phyloP scores from a whole-genome alignment of 352 stramenopile species.

The Phytophthora niederhauseri region DNA sequence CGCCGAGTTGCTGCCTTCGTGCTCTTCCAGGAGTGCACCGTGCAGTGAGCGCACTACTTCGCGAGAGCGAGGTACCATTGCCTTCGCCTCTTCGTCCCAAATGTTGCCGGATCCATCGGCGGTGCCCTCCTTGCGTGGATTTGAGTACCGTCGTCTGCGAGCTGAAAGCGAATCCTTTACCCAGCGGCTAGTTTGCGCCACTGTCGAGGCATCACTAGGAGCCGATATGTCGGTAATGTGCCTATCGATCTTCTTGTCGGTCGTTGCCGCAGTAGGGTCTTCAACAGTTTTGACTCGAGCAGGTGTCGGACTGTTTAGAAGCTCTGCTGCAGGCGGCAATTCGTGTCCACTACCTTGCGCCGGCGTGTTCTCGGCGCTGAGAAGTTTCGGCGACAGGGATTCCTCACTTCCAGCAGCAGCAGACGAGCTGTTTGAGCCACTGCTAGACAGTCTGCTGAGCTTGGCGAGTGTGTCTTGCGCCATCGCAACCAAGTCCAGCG shows the following conservation, averaged over 20 bases:
- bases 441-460: conserved; percentile 18
- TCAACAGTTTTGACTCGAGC: conserved; percentile 7
- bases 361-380: neutral
- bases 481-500: conserved; percentile 28
- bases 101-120: conserved; percentile 19
- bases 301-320: neutral
- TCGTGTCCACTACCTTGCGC: neutral
- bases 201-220: conserved; percentile 32
- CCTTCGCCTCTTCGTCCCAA: conserved; percentile 20
- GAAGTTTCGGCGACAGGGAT: neutral
- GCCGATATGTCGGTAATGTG: conserved; percentile 17
- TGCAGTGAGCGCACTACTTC: conserved; percentile 35
- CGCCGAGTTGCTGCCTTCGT: conserved; percentile 4
- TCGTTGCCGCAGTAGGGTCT: neutral
- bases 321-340: neutral
- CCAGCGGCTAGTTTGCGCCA: conserved; percentile 23
- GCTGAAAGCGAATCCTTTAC: conserved; percentile 28
- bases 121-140: neutral
- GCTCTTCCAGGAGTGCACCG: conserved; percentile 10
- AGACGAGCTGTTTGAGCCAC: conserved; percentile 4
- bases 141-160: conserved; percentile 11
- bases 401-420: conserved; percentile 8
- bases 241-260: conserved; percentile 12
- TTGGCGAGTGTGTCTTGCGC: conserved; percentile 28
- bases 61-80: conserved; percentile 16